Evolutionary conservation across 345 rosid genomes (phyloP).

Genomic region (Populus tremula): DNA sequence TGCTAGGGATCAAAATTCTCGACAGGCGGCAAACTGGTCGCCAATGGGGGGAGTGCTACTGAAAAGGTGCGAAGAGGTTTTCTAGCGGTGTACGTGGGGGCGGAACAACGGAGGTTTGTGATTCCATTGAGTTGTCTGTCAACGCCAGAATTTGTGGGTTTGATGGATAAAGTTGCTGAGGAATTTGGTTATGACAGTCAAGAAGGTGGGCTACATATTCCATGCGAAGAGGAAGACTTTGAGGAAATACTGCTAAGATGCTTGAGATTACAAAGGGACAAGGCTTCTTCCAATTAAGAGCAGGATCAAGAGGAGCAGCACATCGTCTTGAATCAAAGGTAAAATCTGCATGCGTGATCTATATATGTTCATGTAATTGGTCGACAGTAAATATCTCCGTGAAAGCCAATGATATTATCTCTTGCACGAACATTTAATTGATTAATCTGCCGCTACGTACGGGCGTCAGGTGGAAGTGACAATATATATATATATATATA

Average conservation of each 20-base stretch:
- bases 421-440: no score
- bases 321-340: no score
- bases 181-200: slow-evolving; percentile 57
- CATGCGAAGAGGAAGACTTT: slow-evolving; percentile 57
- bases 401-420: no score
- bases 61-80: slow-evolving; percentile 46
- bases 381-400: no score
- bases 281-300: not conserved
- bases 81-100: slow-evolving; percentile 62
- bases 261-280: not conserved
- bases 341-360: no score
- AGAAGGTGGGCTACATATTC: slow-evolving; percentile 52
- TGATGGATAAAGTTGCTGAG: slow-evolving; percentile 64
- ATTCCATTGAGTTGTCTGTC: slow-evolving; percentile 51
- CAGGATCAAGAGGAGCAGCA: not conserved
- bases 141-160: slow-evolving; percentile 48
- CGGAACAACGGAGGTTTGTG: slow-evolving; percentile 52
- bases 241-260: slow-evolving; percentile 46
- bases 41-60: no score
- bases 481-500: no score
- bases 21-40: not conserved
- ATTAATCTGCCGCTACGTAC: no score
- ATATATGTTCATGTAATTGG: no score
- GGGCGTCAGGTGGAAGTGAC: no score
- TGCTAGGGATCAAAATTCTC: no score